A percentile compares a stretch with the other conserved stretches of the same genome.
These are phyloP conservation scores for Fusarium pseudoanthophilum DNA, from an alignment of 2,329 filamentous ascomycete genomes.

Conservation along the genomic window DNA sequence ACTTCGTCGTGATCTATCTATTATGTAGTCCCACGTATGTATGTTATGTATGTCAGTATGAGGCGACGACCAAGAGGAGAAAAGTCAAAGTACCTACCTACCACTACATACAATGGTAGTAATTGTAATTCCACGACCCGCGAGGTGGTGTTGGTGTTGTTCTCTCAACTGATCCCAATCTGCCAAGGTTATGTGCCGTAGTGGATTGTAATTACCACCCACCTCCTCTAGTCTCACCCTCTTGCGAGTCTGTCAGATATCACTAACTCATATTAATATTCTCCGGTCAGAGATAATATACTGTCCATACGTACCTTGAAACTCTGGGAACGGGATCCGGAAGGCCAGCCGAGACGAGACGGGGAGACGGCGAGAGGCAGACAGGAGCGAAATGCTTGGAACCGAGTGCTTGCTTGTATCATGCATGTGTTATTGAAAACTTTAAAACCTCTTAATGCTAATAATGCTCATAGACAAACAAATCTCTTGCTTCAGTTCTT, in stretches of 20 bases:
- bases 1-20: conserved; percentile 16
- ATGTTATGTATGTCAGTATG: not conserved
- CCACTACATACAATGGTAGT: not conserved
- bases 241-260: conserved; percentile 24
- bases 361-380: not conserved
- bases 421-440: not conserved
- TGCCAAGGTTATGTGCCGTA: conserved; percentile 10
- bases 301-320: not conserved
- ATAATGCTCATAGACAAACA: not conserved
- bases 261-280: not conserved
- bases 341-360: not conserved
- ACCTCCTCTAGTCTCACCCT: not conserved
- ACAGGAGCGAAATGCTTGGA: not conserved
- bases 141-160: not conserved
- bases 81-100: not conserved
- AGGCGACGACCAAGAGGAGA: not conserved
- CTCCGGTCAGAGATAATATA: not conserved
- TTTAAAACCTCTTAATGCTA: not conserved
- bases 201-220: not conserved
- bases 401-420: conserved; percentile 9
- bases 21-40: not conserved
- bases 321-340: not conserved
- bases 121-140: not conserved
- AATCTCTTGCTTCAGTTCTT: not conserved
- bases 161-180: not conserved